Evolutionary conservation across 2,329 filamentous ascomycete genomes (phyloP), one percentile per base, ranked within the genome.

Genomic region (Cladosporium sphaerospermum): DNA sequence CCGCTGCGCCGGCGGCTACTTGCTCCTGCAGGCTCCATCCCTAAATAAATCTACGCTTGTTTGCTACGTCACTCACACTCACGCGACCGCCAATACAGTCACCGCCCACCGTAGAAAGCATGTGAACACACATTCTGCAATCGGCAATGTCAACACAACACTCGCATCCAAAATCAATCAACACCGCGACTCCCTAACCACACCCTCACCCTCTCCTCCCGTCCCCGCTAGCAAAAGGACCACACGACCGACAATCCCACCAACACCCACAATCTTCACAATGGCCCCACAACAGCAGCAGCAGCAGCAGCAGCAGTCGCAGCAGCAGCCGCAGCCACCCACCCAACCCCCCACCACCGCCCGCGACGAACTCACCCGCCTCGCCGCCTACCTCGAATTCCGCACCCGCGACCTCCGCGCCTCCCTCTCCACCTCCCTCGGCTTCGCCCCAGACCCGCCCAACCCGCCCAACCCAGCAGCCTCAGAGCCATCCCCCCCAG

Each of bases 351-450:
- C 32, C 11, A 44, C 40, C 48, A 51, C 39, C 18, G 40, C 48
- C 13, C 13, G 31, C 9, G 48, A 51, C 16, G 48, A 51, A 19
- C 18, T 51, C 13, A 51, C 6, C 10, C 48, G 48, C 40, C 44
- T 51, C 18, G 48, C 32, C 7, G 32, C 9, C 18, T 37, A 39
- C 32, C 16, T 51, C 40, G 48, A 51, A 28, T 37, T 37, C 32
- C 33, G n/a, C 3, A 44, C 48, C 9, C 32, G 48, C 1, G 32
- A 37, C 31, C 31, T 51, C 10, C 34, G 48, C 23, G 9, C 16
- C 11, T 16, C 48, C 5, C 7, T 34, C 3, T 11, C 39, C 7
- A 11, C 14, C 4, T 51, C 34, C 18, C 32, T 51, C 31, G 32
- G 18, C 6, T 16, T 16, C 14, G 14, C 14, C 14, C 14, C 14